Conservation (phyloP, 2,329 filamentous ascomycete species). For the Aspergillus ochraceus region DNA sequence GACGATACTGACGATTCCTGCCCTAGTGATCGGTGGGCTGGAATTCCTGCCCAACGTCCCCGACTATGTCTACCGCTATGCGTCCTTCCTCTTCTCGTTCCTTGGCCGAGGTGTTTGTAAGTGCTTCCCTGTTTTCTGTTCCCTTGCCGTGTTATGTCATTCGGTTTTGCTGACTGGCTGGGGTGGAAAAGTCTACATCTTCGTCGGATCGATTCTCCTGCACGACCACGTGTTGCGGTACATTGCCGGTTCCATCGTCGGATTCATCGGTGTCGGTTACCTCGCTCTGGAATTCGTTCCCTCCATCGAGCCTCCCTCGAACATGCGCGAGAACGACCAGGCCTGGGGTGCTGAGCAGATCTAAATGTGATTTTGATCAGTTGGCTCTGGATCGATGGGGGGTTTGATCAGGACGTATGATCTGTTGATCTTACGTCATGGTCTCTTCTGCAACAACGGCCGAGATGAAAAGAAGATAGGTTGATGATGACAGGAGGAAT, state of each 20-base stretch:
- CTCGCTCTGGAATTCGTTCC: slow-evolving; percentile 72
- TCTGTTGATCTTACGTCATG: neutral
- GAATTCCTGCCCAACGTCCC: slow-evolving; percentile 86
- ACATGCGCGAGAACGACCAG: slow-evolving; percentile 76
- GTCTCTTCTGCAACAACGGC: neutral
- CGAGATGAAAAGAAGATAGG: neutral
- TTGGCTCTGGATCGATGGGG: neutral
- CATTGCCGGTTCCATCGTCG: slow-evolving; percentile 76
- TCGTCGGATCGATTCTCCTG: slow-evolving; percentile 83
- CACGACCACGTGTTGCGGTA: slow-evolving; percentile 65
- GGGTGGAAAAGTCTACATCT: slow-evolving; percentile 79
- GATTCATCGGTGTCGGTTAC: slow-evolving; percentile 76
- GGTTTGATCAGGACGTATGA: neutral
- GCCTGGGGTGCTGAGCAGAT: slow-evolving; percentile 79
- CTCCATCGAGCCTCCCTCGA: slow-evolving; percentile 75
- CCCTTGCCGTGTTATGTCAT: neutral
- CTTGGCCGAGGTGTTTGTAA: slow-evolving; percentile 90
- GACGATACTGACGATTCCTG: slow-evolving; percentile 22
- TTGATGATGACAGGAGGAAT: neutral
- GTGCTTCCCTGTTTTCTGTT: slow-evolving; percentile 40
- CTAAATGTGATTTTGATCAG: slow-evolving; percentile 40
- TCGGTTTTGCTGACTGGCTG: slow-evolving; percentile 5
- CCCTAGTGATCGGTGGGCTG: slow-evolving; percentile 65
- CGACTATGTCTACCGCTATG: slow-evolving; percentile 87
- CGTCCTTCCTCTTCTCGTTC: slow-evolving; percentile 97